Conservation (phyloP, 176 grass and related monocot genomes). For the Avena sativa region DNA sequence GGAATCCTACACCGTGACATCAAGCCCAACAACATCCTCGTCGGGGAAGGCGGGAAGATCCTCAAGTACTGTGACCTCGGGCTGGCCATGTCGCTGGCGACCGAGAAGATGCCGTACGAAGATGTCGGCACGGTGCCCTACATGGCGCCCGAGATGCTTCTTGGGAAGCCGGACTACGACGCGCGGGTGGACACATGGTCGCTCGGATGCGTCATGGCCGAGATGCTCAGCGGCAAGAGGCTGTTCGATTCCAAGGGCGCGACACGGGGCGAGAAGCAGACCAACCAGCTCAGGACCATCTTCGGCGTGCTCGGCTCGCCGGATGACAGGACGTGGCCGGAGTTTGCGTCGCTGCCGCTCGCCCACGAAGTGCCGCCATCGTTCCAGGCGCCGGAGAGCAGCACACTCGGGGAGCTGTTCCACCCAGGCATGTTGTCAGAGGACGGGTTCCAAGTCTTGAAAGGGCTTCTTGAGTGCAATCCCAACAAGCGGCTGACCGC, state of each 20-base stretch:
- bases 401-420: not conserved
- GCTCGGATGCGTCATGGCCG: conserved; percentile 5
- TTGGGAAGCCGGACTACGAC: not conserved
- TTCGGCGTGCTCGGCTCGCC: too few relatives aligned
- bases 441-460: not conserved
- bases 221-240: not conserved
- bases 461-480: not conserved
- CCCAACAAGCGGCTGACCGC: too few relatives aligned
- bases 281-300: too few relatives aligned
- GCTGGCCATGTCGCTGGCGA: not conserved
- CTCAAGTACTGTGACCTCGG: not conserved
- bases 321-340: not conserved
- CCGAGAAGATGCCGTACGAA: not conserved
- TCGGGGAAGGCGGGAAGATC: not conserved
- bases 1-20: not conserved
- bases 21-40: not conserved
- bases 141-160: conserved; percentile 1
- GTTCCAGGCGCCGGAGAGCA: not conserved
- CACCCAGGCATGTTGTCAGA: not conserved
- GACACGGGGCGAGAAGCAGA: too few relatives aligned
- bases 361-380: not conserved
- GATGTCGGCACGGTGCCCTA: not conserved
- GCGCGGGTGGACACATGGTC: not conserved
- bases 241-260: not conserved
- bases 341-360: not conserved